A percentile compares a stretch with the other conserved stretches of the same genome.
These are phyloP conservation scores for Ophiostoma fasciatum DNA, from an alignment of 2,329 filamentous ascomycete genomes.

Conservation along the genomic window DNA sequence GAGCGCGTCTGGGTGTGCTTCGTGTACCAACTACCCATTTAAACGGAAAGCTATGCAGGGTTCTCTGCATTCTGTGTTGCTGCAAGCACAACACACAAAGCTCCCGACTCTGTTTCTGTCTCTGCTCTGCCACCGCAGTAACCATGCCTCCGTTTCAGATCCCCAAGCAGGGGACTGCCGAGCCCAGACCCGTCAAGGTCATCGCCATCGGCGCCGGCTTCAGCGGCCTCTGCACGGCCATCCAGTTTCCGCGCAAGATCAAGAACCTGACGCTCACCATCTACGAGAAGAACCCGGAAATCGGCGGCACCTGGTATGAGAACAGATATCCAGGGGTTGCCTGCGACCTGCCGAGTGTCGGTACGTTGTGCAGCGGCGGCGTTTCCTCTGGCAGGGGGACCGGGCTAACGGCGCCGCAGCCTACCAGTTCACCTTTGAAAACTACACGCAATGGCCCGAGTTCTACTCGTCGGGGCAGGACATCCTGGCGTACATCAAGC, in stretches of 20 bases:
- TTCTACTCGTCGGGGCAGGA: slow-evolving; percentile 14
- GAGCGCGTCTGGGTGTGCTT: no score
- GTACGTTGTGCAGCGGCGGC: no score
- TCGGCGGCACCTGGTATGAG: slow-evolving; percentile 36
- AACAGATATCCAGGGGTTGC: slow-evolving; percentile 27
- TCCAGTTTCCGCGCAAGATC: not conserved
- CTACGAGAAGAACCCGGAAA: slow-evolving; percentile 32
- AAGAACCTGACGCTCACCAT: not conserved
- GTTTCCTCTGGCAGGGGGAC: slow-evolving; percentile 12
- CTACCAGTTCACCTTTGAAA: slow-evolving; percentile 22
- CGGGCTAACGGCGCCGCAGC: slow-evolving; percentile 15
- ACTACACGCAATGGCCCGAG: slow-evolving; percentile 16
- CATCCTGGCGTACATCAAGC: slow-evolving; percentile 17
- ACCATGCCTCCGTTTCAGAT: not conserved
- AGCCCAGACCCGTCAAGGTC: not conserved
- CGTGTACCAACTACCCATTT: no score
- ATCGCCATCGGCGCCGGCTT: slow-evolving; percentile 3
- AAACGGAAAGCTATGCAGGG: no score
- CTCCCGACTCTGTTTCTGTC: no score
- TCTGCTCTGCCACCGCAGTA: no score
- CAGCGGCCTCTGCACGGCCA: slow-evolving; percentile 3
- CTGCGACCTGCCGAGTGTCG: slow-evolving; percentile 27
- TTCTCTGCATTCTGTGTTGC: no score
- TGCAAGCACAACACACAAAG: no score
- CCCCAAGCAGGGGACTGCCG: not conserved